Conservation (phyloP, 106 monocot species). For the Allium fistulosum region DNA sequence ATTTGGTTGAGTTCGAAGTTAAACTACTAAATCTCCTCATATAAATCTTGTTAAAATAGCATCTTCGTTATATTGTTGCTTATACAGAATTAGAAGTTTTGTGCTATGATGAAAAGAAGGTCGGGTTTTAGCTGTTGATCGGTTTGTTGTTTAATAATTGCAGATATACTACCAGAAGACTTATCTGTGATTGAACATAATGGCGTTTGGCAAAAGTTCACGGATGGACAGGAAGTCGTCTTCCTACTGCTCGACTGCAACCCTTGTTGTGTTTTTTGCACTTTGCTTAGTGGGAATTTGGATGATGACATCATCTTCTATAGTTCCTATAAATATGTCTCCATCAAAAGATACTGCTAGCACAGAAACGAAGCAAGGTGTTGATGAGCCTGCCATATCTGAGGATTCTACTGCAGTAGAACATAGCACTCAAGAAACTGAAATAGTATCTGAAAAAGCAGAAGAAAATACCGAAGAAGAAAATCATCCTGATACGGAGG, state of each 20-base stretch:
- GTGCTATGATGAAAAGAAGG: no score
- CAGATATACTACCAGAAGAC: no score
- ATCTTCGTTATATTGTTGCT: no score
- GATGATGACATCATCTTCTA: conserved; percentile 64
- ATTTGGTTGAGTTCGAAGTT: no score
- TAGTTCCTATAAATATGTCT: conserved; percentile 39
- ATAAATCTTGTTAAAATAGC: no score
- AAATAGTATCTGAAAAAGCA: conserved; percentile 19
- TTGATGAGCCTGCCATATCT: conserved; percentile 15
- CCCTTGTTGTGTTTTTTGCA: conserved; percentile 56
- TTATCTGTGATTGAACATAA: not conserved
- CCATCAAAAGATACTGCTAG: conserved; percentile 3
- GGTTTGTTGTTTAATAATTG: no score
- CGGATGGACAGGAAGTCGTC: conserved; percentile 45
- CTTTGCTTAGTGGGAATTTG: conserved; percentile 72
- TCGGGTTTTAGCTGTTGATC: no score
- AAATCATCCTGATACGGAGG: conserved; percentile 16
- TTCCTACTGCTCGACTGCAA: conserved; percentile 42
- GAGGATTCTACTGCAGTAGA: conserved; percentile 10
- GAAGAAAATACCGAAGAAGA: conserved; percentile 27
- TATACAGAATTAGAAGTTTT: no score
- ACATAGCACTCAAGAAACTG: not conserved
- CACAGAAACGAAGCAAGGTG: conserved; percentile 9
- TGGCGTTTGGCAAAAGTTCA: conserved; percentile 52
- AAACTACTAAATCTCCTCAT: no score